These are phyloP conservation scores for Kazachstania bromeliacearum DNA, from an alignment of 805 yeast genomes.

Conservation along the genomic window DNA sequence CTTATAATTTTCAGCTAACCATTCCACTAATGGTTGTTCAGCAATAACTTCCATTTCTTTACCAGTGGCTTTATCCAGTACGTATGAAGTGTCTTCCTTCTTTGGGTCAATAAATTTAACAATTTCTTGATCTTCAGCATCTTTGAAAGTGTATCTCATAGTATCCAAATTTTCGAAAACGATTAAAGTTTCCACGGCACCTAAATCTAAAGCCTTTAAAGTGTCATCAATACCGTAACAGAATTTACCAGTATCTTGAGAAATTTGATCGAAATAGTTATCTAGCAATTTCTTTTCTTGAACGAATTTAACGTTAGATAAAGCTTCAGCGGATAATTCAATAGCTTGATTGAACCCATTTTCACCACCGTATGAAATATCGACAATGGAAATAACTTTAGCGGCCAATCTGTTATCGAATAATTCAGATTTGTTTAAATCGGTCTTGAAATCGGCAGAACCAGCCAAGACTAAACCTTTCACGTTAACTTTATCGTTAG, in stretches of 20 bases:
- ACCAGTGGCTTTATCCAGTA: conserved; percentile 78
- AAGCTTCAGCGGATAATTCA: conserved; percentile 92
- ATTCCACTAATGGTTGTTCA: conserved; percentile 82
- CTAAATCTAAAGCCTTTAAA: conserved; percentile 88
- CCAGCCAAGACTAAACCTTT: conserved; percentile 96
- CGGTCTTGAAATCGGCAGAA: conserved; percentile 97
- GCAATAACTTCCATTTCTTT: conserved; percentile 82
- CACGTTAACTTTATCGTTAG: conserved; percentile 89
- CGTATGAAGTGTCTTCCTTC: conserved; percentile 58
- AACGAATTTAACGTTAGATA: conserved; percentile 93
- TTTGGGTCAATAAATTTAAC: conserved; percentile 65
- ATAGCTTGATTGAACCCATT: conserved; percentile 99
- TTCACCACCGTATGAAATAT: conserved; percentile 98
- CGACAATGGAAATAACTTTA: conserved; percentile 86
- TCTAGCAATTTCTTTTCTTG: conserved; percentile 95
- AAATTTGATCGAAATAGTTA: conserved; percentile 90
- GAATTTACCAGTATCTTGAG: conserved; percentile 94
- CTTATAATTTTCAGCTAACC: conserved; percentile 96
- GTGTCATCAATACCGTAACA: conserved; percentile 98
- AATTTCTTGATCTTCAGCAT: conserved; percentile 68
- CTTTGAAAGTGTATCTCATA: conserved; percentile 74
- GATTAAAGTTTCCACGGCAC: conserved; percentile 88
- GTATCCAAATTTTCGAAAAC: conserved; percentile 88
- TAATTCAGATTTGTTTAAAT: conserved; percentile 83
- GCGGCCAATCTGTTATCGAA: conserved; percentile 84